phyloP scores from a whole-genome alignment of 805 yeast species.

The Kuraishia molischiana region DNA sequence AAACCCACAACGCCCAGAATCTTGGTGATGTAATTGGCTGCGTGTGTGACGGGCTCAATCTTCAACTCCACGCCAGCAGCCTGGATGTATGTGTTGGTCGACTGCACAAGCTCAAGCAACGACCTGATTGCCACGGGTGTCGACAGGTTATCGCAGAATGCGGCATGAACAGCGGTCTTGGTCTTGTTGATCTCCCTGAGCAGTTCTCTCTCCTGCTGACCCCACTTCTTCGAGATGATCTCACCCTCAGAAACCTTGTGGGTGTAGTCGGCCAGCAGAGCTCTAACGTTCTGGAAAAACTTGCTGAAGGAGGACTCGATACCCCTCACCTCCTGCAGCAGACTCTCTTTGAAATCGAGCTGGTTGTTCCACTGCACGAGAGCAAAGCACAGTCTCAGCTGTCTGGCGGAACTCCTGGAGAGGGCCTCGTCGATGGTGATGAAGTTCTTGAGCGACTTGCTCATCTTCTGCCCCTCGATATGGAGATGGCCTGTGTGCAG shows the following conservation, averaged over 20 bases:
- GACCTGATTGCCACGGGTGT: slow-evolving; percentile 66
- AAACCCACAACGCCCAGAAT: slow-evolving; percentile 72
- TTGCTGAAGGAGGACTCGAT: slow-evolving; percentile 68
- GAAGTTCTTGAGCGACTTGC: slow-evolving; percentile 88
- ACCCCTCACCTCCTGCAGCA: slow-evolving; percentile 68
- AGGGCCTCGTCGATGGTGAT: slow-evolving; percentile 92
- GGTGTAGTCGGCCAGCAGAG: slow-evolving; percentile 58
- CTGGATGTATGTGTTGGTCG: slow-evolving; percentile 63
- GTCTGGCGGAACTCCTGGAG: slow-evolving; percentile 60
- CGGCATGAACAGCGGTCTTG: slow-evolving; percentile 54
- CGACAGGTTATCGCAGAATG: slow-evolving; percentile 83
- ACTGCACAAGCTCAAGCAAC: slow-evolving; percentile 59
- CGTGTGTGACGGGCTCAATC: slow-evolving; percentile 56
- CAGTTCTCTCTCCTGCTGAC: slow-evolving; percentile 44
- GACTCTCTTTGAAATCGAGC: slow-evolving; percentile 80
- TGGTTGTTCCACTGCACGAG: slow-evolving; percentile 89
- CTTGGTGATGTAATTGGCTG: slow-evolving; percentile 61
- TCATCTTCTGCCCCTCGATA: slow-evolving; percentile 98
- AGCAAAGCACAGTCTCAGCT: slow-evolving; percentile 85
- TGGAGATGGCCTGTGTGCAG: slow-evolving; percentile 96
- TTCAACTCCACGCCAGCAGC: slow-evolving; percentile 39
- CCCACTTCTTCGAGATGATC: slow-evolving; percentile 53
- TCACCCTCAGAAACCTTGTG: slow-evolving; percentile 37
- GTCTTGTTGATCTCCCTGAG: slow-evolving; percentile 37
- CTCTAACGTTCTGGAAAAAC: slow-evolving; percentile 82